Conservation (phyloP, 2,329 filamentous ascomycete genomes). For the Botryosphaeria dothidea region DNA sequence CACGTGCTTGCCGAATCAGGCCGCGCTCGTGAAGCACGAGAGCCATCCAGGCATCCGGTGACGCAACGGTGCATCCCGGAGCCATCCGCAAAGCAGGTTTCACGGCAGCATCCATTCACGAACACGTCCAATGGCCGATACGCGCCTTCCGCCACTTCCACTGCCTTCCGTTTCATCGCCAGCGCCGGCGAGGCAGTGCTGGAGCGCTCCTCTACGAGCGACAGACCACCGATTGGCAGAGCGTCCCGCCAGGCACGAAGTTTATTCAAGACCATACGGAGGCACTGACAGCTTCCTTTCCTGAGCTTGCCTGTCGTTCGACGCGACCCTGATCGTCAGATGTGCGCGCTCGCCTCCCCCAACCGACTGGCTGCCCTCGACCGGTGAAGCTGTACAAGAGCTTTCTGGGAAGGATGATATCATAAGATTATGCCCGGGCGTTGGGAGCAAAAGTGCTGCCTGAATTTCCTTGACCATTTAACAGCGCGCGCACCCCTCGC, state of each 20-base stretch:
- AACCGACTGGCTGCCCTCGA: neutral
- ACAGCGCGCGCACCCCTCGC: neutral
- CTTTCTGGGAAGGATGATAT: slow-evolving; percentile 15
- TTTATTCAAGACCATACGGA: neutral
- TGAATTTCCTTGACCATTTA: neutral
- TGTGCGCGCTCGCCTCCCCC: neutral
- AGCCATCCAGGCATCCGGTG: slow-evolving; percentile 9
- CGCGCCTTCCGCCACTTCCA: neutral
- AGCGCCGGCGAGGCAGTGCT: neutral
- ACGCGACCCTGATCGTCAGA: slow-evolving; percentile 9
- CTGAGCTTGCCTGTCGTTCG: neutral
- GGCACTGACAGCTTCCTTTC: neutral
- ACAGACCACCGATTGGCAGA: neutral
- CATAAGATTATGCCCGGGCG: slow-evolving; percentile 2
- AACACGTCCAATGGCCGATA: neutral
- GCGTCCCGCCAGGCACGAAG: neutral
- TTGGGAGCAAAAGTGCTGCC: neutral
- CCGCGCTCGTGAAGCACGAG: slow-evolving; percentile 1
- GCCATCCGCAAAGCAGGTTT: slow-evolving; percentile 14
- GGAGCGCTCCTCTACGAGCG: neutral
- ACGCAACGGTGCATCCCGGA: slow-evolving; percentile 15
- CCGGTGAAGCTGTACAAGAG: slow-evolving; percentile 16
- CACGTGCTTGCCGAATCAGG: slow-evolving; percentile 6
- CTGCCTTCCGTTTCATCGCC: neutral
- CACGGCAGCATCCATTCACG: neutral